A percentile compares a stretch with the other conserved stretches of the same genome.
phyloP scores from a whole-genome alignment of 768 basidiomycete genomes.

The Hortiboletus campestris region DNA sequence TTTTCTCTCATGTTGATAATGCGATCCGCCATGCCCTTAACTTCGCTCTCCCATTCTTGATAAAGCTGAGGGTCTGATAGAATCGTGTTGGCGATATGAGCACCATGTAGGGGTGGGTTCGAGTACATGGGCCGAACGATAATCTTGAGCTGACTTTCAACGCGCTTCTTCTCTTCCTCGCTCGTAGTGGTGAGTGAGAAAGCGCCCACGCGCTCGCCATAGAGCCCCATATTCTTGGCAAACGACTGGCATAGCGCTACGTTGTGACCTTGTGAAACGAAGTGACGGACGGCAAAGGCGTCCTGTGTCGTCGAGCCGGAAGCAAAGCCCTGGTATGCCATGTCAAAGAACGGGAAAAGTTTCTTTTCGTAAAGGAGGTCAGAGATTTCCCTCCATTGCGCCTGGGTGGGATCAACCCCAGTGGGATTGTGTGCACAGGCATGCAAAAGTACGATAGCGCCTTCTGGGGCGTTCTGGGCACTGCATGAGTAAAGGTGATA shows the following conservation, averaged over 20 bases:
- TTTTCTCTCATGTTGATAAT: constrained; percentile 92
- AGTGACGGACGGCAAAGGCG: constrained; percentile 93
- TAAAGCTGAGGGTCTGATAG: constrained; percentile 74
- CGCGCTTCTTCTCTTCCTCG: constrained; percentile 76
- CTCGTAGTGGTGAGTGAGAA: constrained; percentile 78
- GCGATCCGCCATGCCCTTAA: constrained; percentile 93
- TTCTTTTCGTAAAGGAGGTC: constrained; percentile 84
- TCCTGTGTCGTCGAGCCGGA: constrained; percentile 89
- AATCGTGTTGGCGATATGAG: constrained; percentile 83
- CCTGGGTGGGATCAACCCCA: constrained; percentile 90
- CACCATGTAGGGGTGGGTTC: constrained; percentile 92
- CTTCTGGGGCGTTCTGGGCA: constrained; percentile 62
- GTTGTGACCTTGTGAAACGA: constrained; percentile 87
- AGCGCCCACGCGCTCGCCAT: constrained; percentile 97
- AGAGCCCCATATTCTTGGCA: constrained; percentile 99
- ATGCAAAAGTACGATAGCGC: constrained; percentile 86
- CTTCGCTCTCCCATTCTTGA: constrained; percentile 85
- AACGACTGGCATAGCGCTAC: constrained; percentile 92
- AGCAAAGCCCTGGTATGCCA: constrained; percentile 99
- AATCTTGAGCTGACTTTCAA: constrained; percentile 94
- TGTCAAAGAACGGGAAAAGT: constrained; percentile 98
- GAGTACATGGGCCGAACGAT: constrained; percentile 96
- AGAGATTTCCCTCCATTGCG: constrained; percentile 91
- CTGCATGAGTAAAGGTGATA: constrained; percentile 11
- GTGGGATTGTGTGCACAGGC: constrained; percentile 99